Conservation (phyloP, 208 protist genomes). For the Kentomonas sorsogonicus region DNA sequence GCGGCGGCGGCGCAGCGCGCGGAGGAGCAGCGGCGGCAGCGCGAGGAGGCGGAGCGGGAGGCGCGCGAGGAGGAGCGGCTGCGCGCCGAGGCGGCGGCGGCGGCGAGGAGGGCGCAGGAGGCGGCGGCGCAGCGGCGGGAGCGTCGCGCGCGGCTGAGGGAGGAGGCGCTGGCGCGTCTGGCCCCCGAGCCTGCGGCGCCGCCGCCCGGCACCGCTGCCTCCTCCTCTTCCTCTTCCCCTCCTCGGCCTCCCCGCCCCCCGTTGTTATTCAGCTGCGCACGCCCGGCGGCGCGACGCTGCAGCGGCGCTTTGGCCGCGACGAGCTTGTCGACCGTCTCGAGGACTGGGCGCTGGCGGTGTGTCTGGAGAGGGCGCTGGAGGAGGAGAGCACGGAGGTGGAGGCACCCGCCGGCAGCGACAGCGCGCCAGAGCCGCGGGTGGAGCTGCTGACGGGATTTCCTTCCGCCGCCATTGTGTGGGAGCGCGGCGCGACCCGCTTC, state of each 20-base stretch:
- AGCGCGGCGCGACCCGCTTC: conserved; percentile 30
- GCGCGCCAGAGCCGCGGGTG: no score
- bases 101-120: background rate
- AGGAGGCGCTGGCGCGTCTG: conserved; percentile 22
- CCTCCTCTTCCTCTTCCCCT: no score
- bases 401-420: no score
- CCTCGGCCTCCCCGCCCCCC: no score
- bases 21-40: conserved; percentile 11
- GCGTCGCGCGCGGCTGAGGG: conserved; percentile 6
- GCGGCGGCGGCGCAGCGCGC: conserved; percentile 23
- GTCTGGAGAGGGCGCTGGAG: conserved; percentile 53
- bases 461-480: conserved; percentile 36
- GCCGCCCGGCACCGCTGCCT: conserved; percentile 14
- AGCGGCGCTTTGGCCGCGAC: conserved; percentile 57
- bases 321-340: conserved; percentile 46
- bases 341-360: conserved; percentile 49
- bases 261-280: conserved; percentile 50
- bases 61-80: conserved; percentile 16
- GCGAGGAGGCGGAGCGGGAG: conserved; percentile 14
- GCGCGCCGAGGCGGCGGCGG: conserved; percentile 11
- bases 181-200: conserved; percentile 37
- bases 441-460: conserved; percentile 69
- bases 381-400: conserved; percentile 29
- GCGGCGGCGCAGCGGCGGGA: conserved; percentile 3
- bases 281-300: conserved; percentile 33